Evolutionary conservation across 257 asterid genomes (phyloP).

Genomic region (Haberlea rhodopensis): DNA sequence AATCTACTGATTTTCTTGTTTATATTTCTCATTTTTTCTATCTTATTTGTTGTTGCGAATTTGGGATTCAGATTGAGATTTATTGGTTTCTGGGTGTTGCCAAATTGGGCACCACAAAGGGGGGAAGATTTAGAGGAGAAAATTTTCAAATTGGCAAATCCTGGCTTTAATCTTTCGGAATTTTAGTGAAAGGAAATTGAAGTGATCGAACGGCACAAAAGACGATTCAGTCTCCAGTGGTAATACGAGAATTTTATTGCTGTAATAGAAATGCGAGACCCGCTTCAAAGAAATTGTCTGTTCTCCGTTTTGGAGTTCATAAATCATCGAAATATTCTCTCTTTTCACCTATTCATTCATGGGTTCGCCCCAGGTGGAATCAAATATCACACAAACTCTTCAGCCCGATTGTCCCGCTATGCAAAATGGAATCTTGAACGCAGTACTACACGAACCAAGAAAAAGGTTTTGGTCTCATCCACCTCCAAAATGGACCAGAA

Average conservation of each 20-base stretch:
- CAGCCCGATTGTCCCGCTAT: conserved; percentile 16
- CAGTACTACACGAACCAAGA: conserved; percentile 27
- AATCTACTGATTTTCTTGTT: no score
- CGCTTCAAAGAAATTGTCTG: background rate
- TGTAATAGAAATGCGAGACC: background rate
- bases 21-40: no score
- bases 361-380: conserved; percentile 32
- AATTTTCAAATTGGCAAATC: background rate
- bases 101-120: background rate
- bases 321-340: conserved; percentile 29
- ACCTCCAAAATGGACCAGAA: conserved; percentile 37
- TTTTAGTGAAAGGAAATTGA: background rate
- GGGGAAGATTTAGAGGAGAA: background rate
- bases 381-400: conserved; percentile 16
- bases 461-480: conserved; percentile 46
- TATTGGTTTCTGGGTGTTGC: background rate
- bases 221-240: background rate
- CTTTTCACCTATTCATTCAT: conserved; percentile 36
- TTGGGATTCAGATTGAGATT: background rate
- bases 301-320: conserved; percentile 23
- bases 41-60: background rate
- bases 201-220: background rate
- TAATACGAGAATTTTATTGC: no score
- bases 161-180: background rate
- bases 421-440: conserved; percentile 17